A percentile compares a stretch with the other conserved stretches of the same genome.
These are phyloP conservation scores for Myxozyma lipomycoides DNA, from an alignment of 805 yeast species.

Conservation along the genomic window DNA sequence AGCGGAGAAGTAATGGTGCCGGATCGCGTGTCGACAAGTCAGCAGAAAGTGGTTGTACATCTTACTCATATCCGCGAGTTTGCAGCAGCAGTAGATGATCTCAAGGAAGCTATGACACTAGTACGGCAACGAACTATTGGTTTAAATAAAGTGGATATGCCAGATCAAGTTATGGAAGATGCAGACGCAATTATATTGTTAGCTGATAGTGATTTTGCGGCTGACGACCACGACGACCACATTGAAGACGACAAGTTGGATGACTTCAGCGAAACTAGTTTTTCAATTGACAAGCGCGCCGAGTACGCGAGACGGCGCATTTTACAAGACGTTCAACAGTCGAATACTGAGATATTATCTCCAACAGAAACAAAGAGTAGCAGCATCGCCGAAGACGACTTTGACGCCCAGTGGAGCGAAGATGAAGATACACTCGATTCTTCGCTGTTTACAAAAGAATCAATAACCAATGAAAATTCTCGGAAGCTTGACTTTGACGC, in stretches of 20 bases:
- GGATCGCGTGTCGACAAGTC: conserved; percentile 7
- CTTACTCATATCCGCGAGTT: conserved; percentile 15
- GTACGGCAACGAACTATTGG: not conserved
- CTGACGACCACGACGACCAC: not conserved
- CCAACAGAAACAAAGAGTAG: conserved; percentile 10
- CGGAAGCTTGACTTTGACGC: conserved; percentile 19
- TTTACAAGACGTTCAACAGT: too few species aligned
- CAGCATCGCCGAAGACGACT: not conserved
- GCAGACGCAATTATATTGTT: conserved; percentile 21
- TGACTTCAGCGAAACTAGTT: not conserved
- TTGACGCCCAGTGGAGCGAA: not conserved
- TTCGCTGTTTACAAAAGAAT: not conserved
- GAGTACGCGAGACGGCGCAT: not conserved
- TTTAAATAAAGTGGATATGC: not conserved
- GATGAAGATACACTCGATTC: not conserved
- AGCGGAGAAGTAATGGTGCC: conserved; percentile 10
- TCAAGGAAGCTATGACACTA: conserved; percentile 3
- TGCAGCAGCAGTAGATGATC: conserved; percentile 11
- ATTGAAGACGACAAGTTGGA: not conserved
- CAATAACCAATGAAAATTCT: not conserved
- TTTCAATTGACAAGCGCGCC: not conserved
- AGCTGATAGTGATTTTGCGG: conserved; percentile 16
- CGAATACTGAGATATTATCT: not conserved
- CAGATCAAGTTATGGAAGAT: conserved; percentile 12
- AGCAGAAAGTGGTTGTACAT: conserved; percentile 12